Evolutionary conservation across 208 protist genomes (phyloP).

Genomic region (Acanthamoeba lenticulata): DNA sequence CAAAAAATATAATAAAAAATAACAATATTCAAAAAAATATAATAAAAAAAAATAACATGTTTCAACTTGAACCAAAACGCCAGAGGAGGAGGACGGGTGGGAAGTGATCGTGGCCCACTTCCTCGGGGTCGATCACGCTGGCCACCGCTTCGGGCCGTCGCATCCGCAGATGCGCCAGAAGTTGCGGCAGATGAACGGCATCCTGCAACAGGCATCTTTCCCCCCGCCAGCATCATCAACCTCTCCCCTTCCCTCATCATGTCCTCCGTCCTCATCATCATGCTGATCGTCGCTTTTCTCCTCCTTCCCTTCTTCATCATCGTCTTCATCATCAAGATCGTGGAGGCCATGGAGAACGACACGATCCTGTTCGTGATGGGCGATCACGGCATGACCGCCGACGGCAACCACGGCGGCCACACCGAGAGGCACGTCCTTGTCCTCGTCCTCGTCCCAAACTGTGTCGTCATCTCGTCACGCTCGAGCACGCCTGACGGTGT

Average conservation of each 20-base stretch:
- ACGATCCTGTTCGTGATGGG: slow-evolving; percentile 95
- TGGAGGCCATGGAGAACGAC: slow-evolving; percentile 68
- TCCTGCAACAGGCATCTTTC: slow-evolving; percentile 81
- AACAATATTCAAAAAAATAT: too few species aligned
- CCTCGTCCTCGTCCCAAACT: too few species aligned
- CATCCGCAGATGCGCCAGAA: slow-evolving; percentile 93
- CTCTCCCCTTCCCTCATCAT: too few species aligned
- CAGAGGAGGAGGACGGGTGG: slow-evolving; percentile 71
- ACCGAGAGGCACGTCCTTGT: too few species aligned
- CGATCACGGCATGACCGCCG: slow-evolving; percentile 97
- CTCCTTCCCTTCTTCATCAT: too few species aligned
- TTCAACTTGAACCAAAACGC: too few species aligned
- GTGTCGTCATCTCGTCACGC: too few species aligned
- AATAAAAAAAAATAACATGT: too few species aligned
- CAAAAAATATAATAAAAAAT: too few species aligned
- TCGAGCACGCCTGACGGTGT: too few species aligned
- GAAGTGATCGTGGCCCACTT: slow-evolving; percentile 95
- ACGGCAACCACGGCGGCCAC: slow-evolving; percentile 95
- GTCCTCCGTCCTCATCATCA: background rate
- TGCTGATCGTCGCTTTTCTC: background rate
- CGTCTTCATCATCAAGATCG: too few species aligned
- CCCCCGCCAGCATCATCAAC: too few species aligned
- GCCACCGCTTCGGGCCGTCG: slow-evolving; percentile 91
- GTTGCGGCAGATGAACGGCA: slow-evolving; percentile 91
- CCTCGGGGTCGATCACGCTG: slow-evolving; percentile 96